phyloP scores from a whole-genome alignment of 2,329 filamentous ascomycete species.

The Pyrenochaeta sp. region DNA sequence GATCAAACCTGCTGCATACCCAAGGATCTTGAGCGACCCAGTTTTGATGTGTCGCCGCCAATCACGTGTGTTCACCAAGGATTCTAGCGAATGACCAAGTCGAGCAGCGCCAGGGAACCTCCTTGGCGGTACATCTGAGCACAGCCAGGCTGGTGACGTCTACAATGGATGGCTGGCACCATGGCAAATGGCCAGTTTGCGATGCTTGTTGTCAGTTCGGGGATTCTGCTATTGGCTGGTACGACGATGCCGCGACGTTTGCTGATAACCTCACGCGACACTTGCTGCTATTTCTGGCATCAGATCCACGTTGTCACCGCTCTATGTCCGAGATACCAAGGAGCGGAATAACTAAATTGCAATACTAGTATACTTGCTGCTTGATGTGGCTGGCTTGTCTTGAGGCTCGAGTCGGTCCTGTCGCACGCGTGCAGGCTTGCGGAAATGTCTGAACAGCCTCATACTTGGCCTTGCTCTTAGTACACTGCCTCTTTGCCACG shows the following conservation, averaged over 20 bases:
- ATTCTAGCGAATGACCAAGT: slow-evolving; percentile 22
- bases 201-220: background rate
- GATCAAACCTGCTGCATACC: slow-evolving; percentile 9
- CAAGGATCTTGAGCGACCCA: slow-evolving; percentile 25
- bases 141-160: slow-evolving; percentile 37
- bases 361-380: too few relatives aligned
- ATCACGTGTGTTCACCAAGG: slow-evolving; percentile 30
- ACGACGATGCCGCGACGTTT: background rate
- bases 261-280: slow-evolving; percentile 3
- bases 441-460: slow-evolving; percentile 11
- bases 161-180: slow-evolving; percentile 16
- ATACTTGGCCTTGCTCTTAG: slow-evolving; percentile 4
- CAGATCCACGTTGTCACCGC: background rate
- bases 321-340: background rate
- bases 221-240: slow-evolving; percentile 10
- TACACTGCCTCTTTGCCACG: slow-evolving; percentile 22
- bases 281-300: slow-evolving; percentile 15
- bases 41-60: slow-evolving; percentile 11
- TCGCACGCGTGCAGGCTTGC: background rate
- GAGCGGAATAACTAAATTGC: too few relatives aligned
- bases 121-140: slow-evolving; percentile 27
- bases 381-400: slow-evolving; percentile 6
- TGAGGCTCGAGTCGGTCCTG: slow-evolving; percentile 1
- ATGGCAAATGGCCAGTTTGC: background rate
- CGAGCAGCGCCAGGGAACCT: slow-evolving; percentile 6